Conservation (phyloP, 2,329 filamentous ascomycete genomes). For the Colletotrichum kahawae region DNA sequence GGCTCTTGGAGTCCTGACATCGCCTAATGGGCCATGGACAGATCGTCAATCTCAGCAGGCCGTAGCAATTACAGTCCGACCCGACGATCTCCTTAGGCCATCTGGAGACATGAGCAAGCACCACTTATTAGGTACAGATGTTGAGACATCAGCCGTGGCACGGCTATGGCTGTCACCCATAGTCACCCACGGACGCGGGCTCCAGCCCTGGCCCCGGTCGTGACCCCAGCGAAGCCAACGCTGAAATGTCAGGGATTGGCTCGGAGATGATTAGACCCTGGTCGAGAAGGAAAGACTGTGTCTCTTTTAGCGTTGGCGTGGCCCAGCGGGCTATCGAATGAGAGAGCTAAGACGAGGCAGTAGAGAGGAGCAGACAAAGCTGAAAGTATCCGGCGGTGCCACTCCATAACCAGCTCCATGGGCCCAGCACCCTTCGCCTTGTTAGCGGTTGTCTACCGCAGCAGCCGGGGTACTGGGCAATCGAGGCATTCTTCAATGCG, state of each 20-base stretch:
- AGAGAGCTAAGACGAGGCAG: background rate
- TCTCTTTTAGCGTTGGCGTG: background rate
- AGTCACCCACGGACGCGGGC: background rate
- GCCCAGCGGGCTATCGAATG: background rate
- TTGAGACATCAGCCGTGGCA: background rate
- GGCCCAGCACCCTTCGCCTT: background rate
- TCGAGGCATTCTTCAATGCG: background rate
- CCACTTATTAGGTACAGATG: background rate
- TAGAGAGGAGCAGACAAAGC: background rate
- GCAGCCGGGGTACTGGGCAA: background rate
- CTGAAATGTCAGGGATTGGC: slow-evolving; percentile 17
- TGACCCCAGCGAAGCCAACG: slow-evolving; percentile 14
- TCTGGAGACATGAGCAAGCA: slow-evolving; percentile 4
- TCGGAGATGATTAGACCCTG: slow-evolving; percentile 23
- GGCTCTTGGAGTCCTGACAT: background rate
- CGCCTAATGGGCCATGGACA: background rate
- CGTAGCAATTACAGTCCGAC: background rate
- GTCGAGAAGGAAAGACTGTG: background rate
- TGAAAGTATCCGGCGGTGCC: slow-evolving; percentile 11
- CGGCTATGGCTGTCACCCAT: slow-evolving; percentile 3
- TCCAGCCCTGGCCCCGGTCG: slow-evolving; percentile 3
- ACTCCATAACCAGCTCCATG: slow-evolving; percentile 18
- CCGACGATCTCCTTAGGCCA: background rate
- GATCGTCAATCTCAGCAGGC: background rate
- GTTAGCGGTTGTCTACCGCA: slow-evolving; percentile 1